phyloP scores from a whole-genome alignment of 2,329 filamentous ascomycete species.

The Kalaharituber pfeilii region DNA sequence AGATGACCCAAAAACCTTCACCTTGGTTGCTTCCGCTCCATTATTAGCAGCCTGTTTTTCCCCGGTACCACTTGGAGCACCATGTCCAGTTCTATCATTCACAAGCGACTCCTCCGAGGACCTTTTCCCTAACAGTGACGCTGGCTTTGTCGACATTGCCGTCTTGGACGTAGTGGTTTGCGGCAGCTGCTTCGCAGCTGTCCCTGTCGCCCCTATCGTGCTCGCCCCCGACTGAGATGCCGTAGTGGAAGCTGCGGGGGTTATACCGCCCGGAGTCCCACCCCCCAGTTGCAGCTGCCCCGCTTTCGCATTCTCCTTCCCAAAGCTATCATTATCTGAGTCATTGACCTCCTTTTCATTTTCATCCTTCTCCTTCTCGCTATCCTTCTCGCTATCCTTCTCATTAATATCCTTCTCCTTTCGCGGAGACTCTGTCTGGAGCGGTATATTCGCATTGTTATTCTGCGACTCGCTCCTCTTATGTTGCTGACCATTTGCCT shows the following conservation, averaged over 20 bases:
- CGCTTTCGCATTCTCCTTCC: constrained; percentile 15
- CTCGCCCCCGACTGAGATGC: no score
- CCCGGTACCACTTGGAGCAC: no score
- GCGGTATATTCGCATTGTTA: constrained; percentile 5
- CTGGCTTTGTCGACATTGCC: background rate
- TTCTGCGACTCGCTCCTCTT: constrained; percentile 11
- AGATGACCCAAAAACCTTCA: no score
- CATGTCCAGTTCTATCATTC: no score
- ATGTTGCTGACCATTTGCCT: constrained; percentile 9
- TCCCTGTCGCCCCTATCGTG: background rate
- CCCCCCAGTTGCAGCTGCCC: no score
- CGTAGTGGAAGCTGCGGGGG: no score
- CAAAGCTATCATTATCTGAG: constrained; percentile 14
- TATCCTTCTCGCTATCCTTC: background rate
- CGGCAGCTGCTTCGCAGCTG: background rate
- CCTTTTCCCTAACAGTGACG: constrained; percentile 13
- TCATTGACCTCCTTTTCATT: constrained; percentile 2
- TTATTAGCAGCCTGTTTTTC: no score
- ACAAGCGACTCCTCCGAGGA: background rate
- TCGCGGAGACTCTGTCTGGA: background rate
- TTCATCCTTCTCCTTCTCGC: constrained; percentile 4
- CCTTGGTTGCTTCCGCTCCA: no score
- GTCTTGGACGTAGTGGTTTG: background rate
- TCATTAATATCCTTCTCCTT: constrained; percentile 6
- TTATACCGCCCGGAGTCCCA: no score